phyloP scores from a whole-genome alignment of 257 asterid species.

The Solanum pimpinellifolium region DNA sequence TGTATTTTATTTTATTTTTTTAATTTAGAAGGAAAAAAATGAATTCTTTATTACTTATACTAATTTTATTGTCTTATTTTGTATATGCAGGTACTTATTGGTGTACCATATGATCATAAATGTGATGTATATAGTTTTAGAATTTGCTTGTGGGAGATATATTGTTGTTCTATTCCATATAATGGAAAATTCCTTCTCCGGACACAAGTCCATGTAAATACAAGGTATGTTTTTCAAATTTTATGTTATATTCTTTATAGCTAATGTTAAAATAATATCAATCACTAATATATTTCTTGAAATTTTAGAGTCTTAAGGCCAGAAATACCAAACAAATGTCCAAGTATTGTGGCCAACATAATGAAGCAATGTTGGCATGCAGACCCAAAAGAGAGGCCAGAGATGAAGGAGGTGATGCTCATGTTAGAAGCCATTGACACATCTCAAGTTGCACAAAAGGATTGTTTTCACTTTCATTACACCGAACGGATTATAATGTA shows the following conservation, averaged over 20 bases:
- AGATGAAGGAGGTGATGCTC: conserved; percentile 10
- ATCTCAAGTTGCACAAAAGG: neutral
- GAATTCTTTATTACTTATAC: neutral
- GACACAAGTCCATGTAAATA: neutral
- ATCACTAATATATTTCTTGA: neutral
- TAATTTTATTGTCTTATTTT: neutral
- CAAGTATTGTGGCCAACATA: neutral
- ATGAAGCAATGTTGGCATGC: conserved; percentile 16
- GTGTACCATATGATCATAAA: conserved; percentile 1
- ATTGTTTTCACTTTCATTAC: neutral
- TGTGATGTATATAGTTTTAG: conserved; percentile 22
- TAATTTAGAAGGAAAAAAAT: neutral
- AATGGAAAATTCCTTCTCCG: neutral
- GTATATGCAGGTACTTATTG: neutral
- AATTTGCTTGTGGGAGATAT: conserved; percentile 20
- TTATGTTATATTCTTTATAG: neutral
- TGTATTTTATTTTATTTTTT: too few relatives aligned
- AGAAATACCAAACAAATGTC: neutral
- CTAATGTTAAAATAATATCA: neutral
- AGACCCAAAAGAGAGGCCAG: conserved; percentile 4
- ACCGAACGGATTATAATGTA: neutral
- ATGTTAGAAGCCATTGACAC: conserved; percentile 3
- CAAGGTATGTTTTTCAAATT: neutral
- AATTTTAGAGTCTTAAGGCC: conserved; percentile 5
- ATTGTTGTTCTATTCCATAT: neutral